phyloP scores from a whole-genome alignment of 441 rosid genomes.

The Gossypium schwendimanii region DNA sequence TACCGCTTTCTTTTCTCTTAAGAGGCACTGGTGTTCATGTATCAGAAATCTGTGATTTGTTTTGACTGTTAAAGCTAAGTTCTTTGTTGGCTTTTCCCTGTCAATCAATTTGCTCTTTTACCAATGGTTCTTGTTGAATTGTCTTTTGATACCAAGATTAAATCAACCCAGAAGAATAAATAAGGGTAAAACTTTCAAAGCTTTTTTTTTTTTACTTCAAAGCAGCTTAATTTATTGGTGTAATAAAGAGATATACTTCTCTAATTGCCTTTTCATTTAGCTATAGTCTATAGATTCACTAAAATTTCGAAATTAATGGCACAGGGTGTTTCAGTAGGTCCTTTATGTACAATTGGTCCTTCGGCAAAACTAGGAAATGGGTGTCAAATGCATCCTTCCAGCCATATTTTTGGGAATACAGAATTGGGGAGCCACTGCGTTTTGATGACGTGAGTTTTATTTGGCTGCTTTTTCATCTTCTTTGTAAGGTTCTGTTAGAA shows the following conservation, averaged over 20 bases:
- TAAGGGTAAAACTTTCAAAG: background rate
- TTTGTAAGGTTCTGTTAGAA: background rate
- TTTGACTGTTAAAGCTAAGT: background rate
- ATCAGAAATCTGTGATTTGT: background rate
- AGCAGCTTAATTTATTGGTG: background rate
- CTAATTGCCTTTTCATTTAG: background rate
- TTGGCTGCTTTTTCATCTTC: background rate
- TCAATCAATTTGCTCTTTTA: no score
- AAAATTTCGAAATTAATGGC: conserved; percentile 1
- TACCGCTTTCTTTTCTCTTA: no score
- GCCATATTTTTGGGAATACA: conserved; percentile 77
- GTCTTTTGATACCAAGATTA: background rate
- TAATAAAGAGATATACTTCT: background rate
- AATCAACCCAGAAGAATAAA: background rate
- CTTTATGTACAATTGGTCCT: conserved; percentile 75
- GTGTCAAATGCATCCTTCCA: conserved; percentile 60
- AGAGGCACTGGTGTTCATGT: background rate
- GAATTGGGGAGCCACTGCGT: conserved; percentile 62
- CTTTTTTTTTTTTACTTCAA: background rate
- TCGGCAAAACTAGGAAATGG: conserved; percentile 65
- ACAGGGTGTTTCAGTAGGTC: conserved; percentile 79
- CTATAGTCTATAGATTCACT: background rate
- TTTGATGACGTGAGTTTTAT: conserved; percentile 63
- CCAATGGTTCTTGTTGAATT: background rate
- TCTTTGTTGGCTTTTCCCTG: background rate